These are phyloP conservation scores for Solanum gandarillasii DNA, from an alignment of 257 asterid species.

Conservation along the genomic window DNA sequence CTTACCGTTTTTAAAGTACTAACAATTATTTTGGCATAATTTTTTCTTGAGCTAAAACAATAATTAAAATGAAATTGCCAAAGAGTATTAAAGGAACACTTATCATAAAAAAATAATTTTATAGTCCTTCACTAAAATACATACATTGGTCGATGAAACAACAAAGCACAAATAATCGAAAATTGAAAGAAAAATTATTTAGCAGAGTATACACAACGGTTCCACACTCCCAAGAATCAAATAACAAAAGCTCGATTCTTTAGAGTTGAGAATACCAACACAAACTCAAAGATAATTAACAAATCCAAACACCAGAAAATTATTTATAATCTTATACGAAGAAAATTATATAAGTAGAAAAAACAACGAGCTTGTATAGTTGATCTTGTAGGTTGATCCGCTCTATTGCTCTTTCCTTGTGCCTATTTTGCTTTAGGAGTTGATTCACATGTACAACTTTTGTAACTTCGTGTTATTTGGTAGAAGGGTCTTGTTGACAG, in stretches of 20 bases:
- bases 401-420: not conserved
- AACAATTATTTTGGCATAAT: too few relatives aligned
- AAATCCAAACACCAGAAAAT: not conserved
- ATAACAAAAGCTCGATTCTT: not conserved
- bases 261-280: not conserved
- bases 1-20: not conserved
- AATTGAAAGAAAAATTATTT: not conserved
- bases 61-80: not conserved
- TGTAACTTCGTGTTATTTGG: not conserved
- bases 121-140: not conserved
- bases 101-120: too few relatives aligned
- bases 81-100: not conserved
- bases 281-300: not conserved
- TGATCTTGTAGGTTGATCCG: not conserved
- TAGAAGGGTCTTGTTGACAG: too few relatives aligned
- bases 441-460: not conserved
- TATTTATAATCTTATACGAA: not conserved
- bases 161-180: not conserved
- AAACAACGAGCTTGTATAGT: not conserved
- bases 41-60: not conserved
- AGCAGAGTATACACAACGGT: not conserved
- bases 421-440: not conserved
- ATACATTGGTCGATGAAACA: not conserved
- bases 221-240: not conserved
- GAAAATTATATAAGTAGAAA: not conserved